Evolutionary conservation across 2,329 filamentous ascomycete genomes (phyloP).

Genomic region (Paramyrothecium roridum): DNA sequence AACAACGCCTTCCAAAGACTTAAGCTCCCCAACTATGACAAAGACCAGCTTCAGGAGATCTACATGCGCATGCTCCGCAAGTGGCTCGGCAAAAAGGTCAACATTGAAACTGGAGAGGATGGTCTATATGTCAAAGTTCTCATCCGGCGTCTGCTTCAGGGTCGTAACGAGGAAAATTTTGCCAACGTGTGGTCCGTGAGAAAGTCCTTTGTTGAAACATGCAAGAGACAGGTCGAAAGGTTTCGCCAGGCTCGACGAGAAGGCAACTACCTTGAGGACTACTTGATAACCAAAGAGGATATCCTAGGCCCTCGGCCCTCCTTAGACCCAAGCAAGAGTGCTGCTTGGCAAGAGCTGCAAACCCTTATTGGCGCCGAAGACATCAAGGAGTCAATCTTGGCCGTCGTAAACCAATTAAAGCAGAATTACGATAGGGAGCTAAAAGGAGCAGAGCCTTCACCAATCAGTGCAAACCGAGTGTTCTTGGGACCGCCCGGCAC

Average conservation of each 20-base stretch:
- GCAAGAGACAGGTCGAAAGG: conserved; percentile 56
- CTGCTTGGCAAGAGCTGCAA: conserved; percentile 57
- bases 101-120: conserved; percentile 52
- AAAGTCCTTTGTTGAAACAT: conserved; percentile 47
- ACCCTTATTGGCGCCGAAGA: conserved; percentile 52
- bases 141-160: conserved; percentile 55
- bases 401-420: conserved; percentile 49
- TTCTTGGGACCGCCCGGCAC: conserved; percentile 71
- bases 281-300: conserved; percentile 55
- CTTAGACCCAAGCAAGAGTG: conserved; percentile 44
- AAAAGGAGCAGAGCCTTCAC: conserved; percentile 51
- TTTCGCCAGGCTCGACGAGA: conserved; percentile 34
- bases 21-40: conserved; percentile 64
- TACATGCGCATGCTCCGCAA: conserved; percentile 50
- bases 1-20: conserved; percentile 31
- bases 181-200: conserved; percentile 68
- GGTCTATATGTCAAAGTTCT: conserved; percentile 64
- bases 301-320: conserved; percentile 65
- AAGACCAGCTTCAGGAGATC: conserved; percentile 60
- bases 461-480: conserved; percentile 63
- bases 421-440: conserved; percentile 65
- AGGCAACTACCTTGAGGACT: conserved; percentile 19
- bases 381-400: conserved; percentile 52
- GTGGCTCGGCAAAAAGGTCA: conserved; percentile 53
- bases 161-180: conserved; percentile 61